phyloP scores from a whole-genome alignment of 78 protist genomes.

The Dictyostelium citrinum region DNA sequence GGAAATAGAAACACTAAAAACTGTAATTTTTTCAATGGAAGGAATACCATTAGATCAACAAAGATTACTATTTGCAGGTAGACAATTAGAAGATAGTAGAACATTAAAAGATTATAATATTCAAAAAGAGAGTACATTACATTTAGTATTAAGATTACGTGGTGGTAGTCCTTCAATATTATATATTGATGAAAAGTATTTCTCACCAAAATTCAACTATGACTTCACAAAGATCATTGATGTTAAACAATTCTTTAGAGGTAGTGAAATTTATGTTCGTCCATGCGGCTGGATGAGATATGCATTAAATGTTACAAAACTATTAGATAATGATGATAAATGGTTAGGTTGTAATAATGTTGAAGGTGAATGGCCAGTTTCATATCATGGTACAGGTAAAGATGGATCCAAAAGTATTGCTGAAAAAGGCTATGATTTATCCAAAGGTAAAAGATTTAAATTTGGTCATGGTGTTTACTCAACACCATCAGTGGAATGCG shows the following conservation, averaged over 20 bases:
- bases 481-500: background rate
- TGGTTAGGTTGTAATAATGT: background rate
- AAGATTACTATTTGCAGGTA: background rate
- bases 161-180: background rate
- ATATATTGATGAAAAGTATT: background rate
- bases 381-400: background rate
- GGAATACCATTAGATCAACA: background rate
- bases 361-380: background rate
- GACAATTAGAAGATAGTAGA: background rate
- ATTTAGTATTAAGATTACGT: background rate
- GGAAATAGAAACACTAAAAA: too few relatives aligned
- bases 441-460: background rate
- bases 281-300: conserved; percentile 1
- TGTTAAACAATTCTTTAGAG: background rate
- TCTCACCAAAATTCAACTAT: background rate
- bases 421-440: background rate
- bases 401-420: background rate
- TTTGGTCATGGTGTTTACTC: background rate
- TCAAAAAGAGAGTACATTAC: background rate
- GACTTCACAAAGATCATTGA: background rate
- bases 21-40: too few relatives aligned
- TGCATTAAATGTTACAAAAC: background rate
- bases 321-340: background rate
- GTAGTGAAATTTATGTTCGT: background rate
- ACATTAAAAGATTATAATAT: background rate